phyloP scores from a whole-genome alignment of 129 eudicot genomes.

The Helianthus annuus region DNA sequence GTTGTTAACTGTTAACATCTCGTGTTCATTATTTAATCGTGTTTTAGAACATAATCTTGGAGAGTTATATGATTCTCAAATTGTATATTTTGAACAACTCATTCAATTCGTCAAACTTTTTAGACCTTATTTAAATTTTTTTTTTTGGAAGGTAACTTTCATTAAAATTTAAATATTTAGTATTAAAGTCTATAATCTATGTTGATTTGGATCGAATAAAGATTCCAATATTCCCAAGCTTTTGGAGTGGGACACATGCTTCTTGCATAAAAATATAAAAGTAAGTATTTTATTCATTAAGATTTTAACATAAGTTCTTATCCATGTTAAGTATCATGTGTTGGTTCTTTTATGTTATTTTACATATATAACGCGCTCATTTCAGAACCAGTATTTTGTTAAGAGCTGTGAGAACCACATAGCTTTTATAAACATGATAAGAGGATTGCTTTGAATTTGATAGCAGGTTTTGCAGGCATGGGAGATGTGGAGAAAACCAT shows the following conservation, averaged over 20 bases:
- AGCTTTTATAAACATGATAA: background rate
- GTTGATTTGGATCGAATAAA: conserved; percentile 5
- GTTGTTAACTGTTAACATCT: conserved; percentile 1
- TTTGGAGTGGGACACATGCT: conserved; percentile 22
- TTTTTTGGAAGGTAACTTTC: no score
- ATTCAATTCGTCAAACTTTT: background rate
- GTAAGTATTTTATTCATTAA: background rate
- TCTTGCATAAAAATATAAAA: background rate
- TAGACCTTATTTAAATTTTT: background rate
- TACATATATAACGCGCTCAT: no score
- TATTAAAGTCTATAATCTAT: background rate
- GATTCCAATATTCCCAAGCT: conserved; percentile 18
- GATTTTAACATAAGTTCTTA: background rate
- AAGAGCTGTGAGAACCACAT: no score
- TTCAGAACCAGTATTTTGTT: no score
- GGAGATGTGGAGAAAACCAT: conserved; percentile 44
- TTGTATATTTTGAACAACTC: background rate
- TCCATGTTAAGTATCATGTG: background rate
- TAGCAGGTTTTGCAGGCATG: conserved; percentile 46
- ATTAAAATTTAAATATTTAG: background rate
- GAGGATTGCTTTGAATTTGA: background rate
- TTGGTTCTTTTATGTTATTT: background rate
- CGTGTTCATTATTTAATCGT: background rate
- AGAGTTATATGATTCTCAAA: background rate
- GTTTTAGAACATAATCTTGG: background rate